phyloP scores from a whole-genome alignment of 805 yeast genomes.

The Sugiyamaella boreocaroliniensis region DNA sequence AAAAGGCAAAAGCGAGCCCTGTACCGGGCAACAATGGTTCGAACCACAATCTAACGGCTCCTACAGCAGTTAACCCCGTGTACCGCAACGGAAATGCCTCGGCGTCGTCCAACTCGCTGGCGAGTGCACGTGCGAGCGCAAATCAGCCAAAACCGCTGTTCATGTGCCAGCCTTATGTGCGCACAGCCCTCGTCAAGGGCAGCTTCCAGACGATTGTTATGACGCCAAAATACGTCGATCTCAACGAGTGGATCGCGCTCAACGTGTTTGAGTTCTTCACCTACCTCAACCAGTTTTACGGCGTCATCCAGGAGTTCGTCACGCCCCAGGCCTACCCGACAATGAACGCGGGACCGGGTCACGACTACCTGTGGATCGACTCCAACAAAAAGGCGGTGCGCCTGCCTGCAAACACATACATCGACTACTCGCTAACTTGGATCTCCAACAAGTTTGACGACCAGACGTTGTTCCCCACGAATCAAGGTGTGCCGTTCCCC shows the following conservation, averaged over 20 bases:
- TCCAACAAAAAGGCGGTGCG: constrained; percentile 71
- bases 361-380: constrained; percentile 89
- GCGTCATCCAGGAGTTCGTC: constrained; percentile 83
- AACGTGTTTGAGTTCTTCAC: constrained; percentile 86
- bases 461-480: constrained; percentile 85
- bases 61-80: background rate
- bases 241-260: constrained; percentile 92
- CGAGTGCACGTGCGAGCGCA: constrained; percentile 10
- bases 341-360: constrained; percentile 92
- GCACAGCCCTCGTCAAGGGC: constrained; percentile 93
- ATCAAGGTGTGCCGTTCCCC: constrained; percentile 82
- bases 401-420: constrained; percentile 87
- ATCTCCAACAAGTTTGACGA: constrained; percentile 81
- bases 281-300: constrained; percentile 80
- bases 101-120: constrained; percentile 8
- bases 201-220: constrained; percentile 94
- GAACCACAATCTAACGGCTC: constrained; percentile 3
- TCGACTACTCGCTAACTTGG: constrained; percentile 88
- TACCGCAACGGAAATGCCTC: constrained; percentile 9
- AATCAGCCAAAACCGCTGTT: constrained; percentile 49
- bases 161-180: constrained; percentile 85
- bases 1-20: constrained; percentile 42
- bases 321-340: constrained; percentile 85
- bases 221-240: constrained; percentile 88
- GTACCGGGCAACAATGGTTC: constrained; percentile 6